Conservation (phyloP, 192 early-diverging fungal species). For the Pilaira anomala region DNA sequence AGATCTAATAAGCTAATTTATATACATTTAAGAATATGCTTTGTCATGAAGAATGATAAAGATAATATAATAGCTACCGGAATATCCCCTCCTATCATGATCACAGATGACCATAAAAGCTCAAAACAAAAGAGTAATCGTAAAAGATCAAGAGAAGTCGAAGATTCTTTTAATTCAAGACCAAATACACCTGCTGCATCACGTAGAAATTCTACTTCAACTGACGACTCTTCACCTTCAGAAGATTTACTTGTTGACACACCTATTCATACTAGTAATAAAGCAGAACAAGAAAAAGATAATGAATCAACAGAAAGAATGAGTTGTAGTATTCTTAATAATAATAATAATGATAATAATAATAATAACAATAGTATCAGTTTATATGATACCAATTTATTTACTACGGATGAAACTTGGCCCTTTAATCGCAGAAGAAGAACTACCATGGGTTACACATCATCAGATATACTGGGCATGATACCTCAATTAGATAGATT, state of each 20-base stretch:
- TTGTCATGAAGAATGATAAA: conserved; percentile 68
- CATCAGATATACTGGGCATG: conserved; percentile 10
- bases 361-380: background rate
- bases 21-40: conserved; percentile 79
- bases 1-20: background rate
- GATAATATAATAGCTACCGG: conserved; percentile 70
- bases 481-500: conserved; percentile 59
- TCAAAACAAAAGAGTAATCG: conserved; percentile 46
- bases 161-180: background rate
- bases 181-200: conserved; percentile 31
- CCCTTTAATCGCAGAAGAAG: conserved; percentile 38
- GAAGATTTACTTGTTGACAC: background rate
- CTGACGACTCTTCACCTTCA: background rate
- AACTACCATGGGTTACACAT: conserved; percentile 21
- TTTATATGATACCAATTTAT: background rate
- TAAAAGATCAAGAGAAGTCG: conserved; percentile 10
- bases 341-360: conserved; percentile 3
- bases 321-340: no score
- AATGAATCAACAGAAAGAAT: no score
- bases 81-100: conserved; percentile 89
- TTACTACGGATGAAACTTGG: conserved; percentile 15
- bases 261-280: no score
- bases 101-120: conserved; percentile 97
- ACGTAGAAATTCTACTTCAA: conserved; percentile 32
- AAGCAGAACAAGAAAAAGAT: no score